A percentile compares a stretch with the other conserved stretches of the same genome.
These are phyloP conservation scores for Kalmanozyma brasiliensis DNA, from an alignment of 1,284 basidiomycete species.

Conservation along the genomic window DNA sequence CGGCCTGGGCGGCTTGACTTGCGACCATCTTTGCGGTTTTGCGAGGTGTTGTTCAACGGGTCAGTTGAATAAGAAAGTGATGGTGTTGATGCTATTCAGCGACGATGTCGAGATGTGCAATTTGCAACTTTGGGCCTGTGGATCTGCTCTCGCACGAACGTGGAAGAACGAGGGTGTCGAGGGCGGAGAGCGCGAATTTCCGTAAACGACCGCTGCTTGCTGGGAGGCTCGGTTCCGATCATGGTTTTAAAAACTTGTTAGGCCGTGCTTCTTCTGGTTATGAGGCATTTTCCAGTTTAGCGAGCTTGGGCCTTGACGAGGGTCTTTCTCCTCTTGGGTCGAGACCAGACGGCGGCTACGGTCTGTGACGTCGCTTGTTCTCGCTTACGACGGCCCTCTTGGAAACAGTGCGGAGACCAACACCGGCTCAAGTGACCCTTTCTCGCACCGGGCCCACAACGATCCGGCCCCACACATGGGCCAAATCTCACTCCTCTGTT, in stretches of 20 bases:
- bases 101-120: too few species aligned
- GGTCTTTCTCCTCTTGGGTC: too few species aligned
- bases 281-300: too few species aligned
- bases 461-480: background rate
- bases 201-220: background rate
- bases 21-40: conserved; percentile 29
- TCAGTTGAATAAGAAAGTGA: background rate
- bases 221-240: background rate
- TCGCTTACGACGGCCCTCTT: background rate
- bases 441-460: too few species aligned
- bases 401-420: conserved; percentile 10
- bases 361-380: background rate
- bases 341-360: too few species aligned
- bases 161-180: too few species aligned
- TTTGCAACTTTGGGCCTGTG: too few species aligned
- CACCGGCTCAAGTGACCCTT: background rate
- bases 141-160: too few species aligned
- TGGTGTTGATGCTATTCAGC: conserved; percentile 1
- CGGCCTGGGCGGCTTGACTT: conserved; percentile 46
- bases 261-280: too few species aligned
- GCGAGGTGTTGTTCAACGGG: background rate
- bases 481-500: too few species aligned
- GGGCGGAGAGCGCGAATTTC: background rate
- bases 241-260: background rate
- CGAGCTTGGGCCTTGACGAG: too few species aligned